phyloP scores from a whole-genome alignment of 1,139 yeast species.

The Pichia cactophila region DNA sequence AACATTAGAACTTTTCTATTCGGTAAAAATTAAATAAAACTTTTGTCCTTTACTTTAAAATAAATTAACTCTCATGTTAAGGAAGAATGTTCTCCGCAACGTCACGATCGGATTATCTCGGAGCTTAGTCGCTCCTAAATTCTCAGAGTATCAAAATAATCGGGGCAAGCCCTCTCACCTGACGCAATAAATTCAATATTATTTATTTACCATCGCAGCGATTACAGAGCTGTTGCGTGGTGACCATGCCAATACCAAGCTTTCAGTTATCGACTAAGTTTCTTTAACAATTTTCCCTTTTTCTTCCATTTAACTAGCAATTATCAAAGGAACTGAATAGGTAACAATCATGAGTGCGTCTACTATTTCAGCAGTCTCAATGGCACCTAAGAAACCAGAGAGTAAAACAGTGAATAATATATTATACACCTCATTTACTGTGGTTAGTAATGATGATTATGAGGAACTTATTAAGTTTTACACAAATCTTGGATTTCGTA shows the following conservation, averaged over 20 bases:
- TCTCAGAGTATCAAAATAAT: no score
- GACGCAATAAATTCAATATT: neutral
- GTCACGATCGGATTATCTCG: neutral
- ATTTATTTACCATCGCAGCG: no score
- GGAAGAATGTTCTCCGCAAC: neutral
- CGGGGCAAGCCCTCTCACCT: neutral
- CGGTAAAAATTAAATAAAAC: slow-evolving; percentile 11
- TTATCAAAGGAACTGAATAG: no score
- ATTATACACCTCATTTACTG: slow-evolving; percentile 44
- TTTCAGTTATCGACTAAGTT: no score
- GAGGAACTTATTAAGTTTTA: slow-evolving; percentile 45
- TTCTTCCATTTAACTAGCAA: no score
- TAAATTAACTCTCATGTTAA: no score
- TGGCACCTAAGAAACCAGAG: neutral
- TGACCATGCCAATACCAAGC: neutral
- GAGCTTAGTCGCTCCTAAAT: neutral
- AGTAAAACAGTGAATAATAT: slow-evolving; percentile 5
- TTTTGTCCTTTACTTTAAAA: neutral
- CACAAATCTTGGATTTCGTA: slow-evolving; percentile 47
- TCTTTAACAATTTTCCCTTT: neutral
- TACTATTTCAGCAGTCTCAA: neutral
- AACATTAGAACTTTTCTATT: slow-evolving; percentile 11
- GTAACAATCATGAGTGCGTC: neutral
- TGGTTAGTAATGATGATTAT: slow-evolving; percentile 43
- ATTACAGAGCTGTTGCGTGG: neutral